phyloP scores from a whole-genome alignment of 352 stramenopile species.

The Thalassiosira livingstoniorum region DNA sequence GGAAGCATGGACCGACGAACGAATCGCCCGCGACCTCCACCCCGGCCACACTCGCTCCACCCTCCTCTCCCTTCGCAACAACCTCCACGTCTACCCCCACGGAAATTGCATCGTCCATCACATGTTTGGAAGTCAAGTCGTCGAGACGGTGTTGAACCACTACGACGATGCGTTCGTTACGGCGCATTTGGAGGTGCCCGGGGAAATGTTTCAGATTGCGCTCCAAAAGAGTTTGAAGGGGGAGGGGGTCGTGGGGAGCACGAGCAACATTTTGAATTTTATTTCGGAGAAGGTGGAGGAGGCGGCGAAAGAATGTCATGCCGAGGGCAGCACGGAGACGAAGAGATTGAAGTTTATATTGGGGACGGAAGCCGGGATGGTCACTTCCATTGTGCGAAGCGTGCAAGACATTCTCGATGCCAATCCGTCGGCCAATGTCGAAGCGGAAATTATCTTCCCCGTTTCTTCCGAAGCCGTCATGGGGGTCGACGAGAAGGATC shows the following conservation, averaged over 20 bases:
- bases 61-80: conserved; percentile 88
- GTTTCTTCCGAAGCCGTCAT: conserved; percentile 93
- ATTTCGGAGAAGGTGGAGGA: conserved; percentile 95
- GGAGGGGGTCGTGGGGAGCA: conserved; percentile 94
- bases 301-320: conserved; percentile 69
- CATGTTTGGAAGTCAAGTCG: conserved; percentile 96
- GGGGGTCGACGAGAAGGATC: conserved; percentile 74
- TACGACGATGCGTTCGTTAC: conserved; percentile 93
- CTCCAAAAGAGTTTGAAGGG: conserved; percentile 92
- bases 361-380: conserved; percentile 97
- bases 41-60: conserved; percentile 66
- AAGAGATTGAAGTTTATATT: conserved; percentile 94
- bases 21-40: conserved; percentile 77
- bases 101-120: conserved; percentile 98
- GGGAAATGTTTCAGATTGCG: conserved; percentile 98
- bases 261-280: conserved; percentile 97
- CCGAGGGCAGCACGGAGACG: conserved; percentile 5
- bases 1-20: conserved; percentile 75
- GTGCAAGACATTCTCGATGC: conserved; percentile 88
- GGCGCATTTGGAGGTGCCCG: conserved; percentile 97
- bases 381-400: conserved; percentile 95
- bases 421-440: conserved; percentile 59
- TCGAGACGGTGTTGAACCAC: conserved; percentile 88
- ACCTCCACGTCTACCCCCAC: conserved; percentile 94
- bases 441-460: conserved; percentile 97